phyloP scores from a whole-genome alignment of 768 basidiomycete genomes.

The Lentinula boryana region DNA sequence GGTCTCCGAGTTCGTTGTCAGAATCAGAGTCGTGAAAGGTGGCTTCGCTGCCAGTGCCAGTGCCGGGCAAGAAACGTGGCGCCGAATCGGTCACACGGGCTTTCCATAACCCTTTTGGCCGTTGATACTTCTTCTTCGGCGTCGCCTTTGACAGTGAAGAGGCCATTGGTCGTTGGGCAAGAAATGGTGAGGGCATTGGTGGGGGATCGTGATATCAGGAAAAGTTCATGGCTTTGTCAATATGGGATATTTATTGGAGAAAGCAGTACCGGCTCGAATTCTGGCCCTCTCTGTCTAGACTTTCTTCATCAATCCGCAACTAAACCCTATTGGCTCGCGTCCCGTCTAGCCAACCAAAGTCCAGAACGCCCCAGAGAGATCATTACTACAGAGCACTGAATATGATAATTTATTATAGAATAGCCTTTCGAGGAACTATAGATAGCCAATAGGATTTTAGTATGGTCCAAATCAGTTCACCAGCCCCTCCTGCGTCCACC shows the following conservation, averaged over 20 bases:
- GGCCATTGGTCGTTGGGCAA: neutral
- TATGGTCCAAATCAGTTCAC: conserved; percentile 19
- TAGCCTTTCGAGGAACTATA: neutral
- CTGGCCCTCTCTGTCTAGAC: conserved; percentile 3
- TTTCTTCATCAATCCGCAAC: conserved; percentile 1
- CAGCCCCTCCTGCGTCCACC: conserved; percentile 63
- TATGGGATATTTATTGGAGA: conserved; percentile 6
- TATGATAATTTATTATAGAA: neutral
- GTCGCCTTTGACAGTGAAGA: neutral
- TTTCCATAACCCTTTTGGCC: conserved; percentile 40
- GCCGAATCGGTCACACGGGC: conserved; percentile 27
- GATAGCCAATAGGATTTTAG: neutral
- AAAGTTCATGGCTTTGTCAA: conserved; percentile 2
- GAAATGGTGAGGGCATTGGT: conserved; percentile 1
- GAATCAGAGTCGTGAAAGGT: conserved; percentile 15
- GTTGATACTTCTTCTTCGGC: conserved; percentile 3
- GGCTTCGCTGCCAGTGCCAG: conserved; percentile 6
- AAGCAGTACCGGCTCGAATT: conserved; percentile 2
- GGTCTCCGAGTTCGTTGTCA: conserved; percentile 14
- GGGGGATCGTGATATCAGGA: conserved; percentile 1
- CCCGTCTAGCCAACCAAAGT: conserved; percentile 5
- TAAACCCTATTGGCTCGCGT: neutral
- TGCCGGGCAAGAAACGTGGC: conserved; percentile 15
- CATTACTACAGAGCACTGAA: neutral
- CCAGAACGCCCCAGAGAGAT: conserved; percentile 2